Base-by-base conservation (phyloP, 768 basidiomycete genomes). In the Rhodotorula graminis region DNA sequence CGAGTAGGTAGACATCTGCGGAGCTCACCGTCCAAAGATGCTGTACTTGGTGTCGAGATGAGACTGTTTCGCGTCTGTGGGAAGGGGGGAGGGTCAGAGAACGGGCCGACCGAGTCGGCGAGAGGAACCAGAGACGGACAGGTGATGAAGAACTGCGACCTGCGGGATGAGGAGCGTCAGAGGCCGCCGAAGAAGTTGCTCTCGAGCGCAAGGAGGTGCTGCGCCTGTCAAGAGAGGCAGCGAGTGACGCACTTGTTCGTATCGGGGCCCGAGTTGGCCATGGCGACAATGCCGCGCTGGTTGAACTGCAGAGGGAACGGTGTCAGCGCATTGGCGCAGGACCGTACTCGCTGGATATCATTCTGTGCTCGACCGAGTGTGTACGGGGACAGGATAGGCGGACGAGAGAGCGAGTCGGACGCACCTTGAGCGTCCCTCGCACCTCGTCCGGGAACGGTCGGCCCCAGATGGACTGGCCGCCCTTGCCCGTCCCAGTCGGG, bases 391-490 rank as follows among this genome's bases (percentile, higher is more conserved):
- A 2, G 18, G 0, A 18, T 8, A 31, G 40, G 61, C 25, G 33
- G 37, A 12, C 33, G 33, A 44, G 42, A 46, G 50, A 25, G 25
- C 50, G 21, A 46, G 23, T 19, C 11, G 16, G 21, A 64, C 79
- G 67, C 68, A 93, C 94, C 85, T 96, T 95, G 76, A 99, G 84
- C 11, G 96, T 99, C 57, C 93, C 90, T 61, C 93, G 85, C 56
- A 96, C 86, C 83, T 99, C 96, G 79, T 98, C 95, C 25, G 87
- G 81, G 79, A 96, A 98, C 0, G 94, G 88, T 70, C 86, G 87
- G 5, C 93, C 93, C 93, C 94, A 98, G 76, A 97, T 90, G 78
- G 91, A 93, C 82, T 97, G 92, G 21, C 96, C 96, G 52, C 92
- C 93, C 81, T 97, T 99, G 40, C 96, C 96, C 40, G 91, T 87